phyloP scores from a whole-genome alignment of 208 protist species.

The Trichomonas tenax region DNA sequence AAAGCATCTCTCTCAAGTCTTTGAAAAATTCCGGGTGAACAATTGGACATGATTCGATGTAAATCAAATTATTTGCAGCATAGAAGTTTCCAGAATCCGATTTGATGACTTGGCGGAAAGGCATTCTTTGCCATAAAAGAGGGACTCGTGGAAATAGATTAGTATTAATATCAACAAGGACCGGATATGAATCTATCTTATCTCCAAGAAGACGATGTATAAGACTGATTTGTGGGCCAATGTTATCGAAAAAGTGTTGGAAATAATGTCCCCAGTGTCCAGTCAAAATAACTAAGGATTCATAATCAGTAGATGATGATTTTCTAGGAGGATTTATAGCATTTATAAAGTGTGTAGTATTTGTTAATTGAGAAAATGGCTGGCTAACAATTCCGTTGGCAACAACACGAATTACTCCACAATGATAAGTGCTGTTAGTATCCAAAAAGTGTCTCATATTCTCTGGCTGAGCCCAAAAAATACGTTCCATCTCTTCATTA shows the following conservation, averaged over 20 bases:
- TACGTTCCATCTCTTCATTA: not conserved
- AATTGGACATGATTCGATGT: not conserved
- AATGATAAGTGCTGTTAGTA: not conserved
- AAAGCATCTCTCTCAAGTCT: not conserved
- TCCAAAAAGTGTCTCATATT: not conserved
- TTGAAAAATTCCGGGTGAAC: not conserved
- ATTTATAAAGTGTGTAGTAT: not conserved
- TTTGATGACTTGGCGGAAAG: not conserved
- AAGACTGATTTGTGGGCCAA: not conserved
- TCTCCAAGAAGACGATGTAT: too few species aligned
- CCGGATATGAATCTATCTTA: not conserved
- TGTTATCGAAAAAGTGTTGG: conserved; percentile 12
- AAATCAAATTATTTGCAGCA: not conserved
- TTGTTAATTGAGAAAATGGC: not conserved
- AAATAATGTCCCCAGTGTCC: conserved; percentile 17
- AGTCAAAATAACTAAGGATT: not conserved
- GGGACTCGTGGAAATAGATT: not conserved
- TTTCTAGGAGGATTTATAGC: not conserved
- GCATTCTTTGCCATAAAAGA: not conserved
- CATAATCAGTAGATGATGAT: not conserved
- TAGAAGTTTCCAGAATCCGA: not conserved
- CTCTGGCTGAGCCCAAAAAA: not conserved
- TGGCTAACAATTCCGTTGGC: not conserved
- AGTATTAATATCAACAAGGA: not conserved
- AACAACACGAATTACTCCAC: not conserved